Conservation (phyloP, 352 stramenopile genomes). For the Phytophthora litchii region DNA sequence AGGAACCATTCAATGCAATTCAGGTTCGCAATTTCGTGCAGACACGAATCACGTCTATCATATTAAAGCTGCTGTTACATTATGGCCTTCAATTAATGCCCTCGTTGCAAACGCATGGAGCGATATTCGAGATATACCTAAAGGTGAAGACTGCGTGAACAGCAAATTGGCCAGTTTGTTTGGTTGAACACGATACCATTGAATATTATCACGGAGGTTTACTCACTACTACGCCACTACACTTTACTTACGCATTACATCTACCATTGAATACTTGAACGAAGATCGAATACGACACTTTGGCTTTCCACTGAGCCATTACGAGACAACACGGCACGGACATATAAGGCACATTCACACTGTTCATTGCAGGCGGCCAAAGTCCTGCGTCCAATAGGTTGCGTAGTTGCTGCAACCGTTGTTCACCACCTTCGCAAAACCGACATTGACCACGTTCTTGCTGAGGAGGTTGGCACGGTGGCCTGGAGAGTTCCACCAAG, state of each 20-base stretch:
- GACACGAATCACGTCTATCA: too few species aligned
- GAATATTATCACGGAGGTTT: constrained; percentile 3
- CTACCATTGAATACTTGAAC: background rate
- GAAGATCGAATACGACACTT: constrained; percentile 16
- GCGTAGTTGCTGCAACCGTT: constrained; percentile 27
- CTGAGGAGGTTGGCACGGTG: constrained; percentile 53
- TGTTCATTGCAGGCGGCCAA: constrained; percentile 25
- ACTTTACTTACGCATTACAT: constrained; percentile 7
- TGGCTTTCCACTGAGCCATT: constrained; percentile 23
- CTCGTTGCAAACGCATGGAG: too few species aligned
- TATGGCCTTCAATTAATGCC: background rate
- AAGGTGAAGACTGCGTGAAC: too few species aligned
- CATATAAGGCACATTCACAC: constrained; percentile 7
- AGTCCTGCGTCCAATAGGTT: constrained; percentile 48
- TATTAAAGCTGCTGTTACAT: too few species aligned
- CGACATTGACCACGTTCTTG: constrained; percentile 31
- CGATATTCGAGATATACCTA: too few species aligned
- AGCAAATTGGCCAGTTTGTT: background rate
- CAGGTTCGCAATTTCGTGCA: too few species aligned
- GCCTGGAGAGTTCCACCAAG: constrained; percentile 56
- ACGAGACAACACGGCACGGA: constrained; percentile 15
- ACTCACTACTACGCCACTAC: constrained; percentile 1
- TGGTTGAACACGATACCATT: constrained; percentile 4
- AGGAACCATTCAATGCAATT: too few species aligned
- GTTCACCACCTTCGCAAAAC: constrained; percentile 39